These are phyloP conservation scores for Knoxdaviesia proteae DNA, from an alignment of 2,329 filamentous ascomycete genomes.

Conservation along the genomic window DNA sequence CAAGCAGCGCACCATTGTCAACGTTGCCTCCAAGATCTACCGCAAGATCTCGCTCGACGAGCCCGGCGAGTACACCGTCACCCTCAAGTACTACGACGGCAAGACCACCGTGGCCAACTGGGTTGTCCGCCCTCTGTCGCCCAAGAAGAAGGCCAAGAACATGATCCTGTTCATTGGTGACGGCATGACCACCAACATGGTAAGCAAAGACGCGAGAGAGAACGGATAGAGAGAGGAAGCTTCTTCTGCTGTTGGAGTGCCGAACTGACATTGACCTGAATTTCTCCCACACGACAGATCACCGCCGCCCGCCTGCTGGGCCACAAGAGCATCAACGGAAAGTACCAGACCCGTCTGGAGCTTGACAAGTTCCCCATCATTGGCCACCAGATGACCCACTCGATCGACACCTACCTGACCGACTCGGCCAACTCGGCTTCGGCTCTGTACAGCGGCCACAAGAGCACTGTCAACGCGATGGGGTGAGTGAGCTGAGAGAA, in stretches of 20 bases:
- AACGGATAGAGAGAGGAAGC: too few species aligned
- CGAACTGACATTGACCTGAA: background rate
- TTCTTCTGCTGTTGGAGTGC: background rate
- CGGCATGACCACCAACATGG: conserved; percentile 55
- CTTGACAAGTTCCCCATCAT: conserved; percentile 73
- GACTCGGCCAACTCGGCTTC: conserved; percentile 73
- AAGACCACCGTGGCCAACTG: conserved; percentile 54
- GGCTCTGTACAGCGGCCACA: conserved; percentile 65
- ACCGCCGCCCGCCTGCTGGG: conserved; percentile 62
- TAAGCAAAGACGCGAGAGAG: conserved; percentile 6
- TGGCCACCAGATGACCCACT: conserved; percentile 79
- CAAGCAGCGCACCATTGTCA: conserved; percentile 48
- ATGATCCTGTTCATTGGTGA: conserved; percentile 67
- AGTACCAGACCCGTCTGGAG: conserved; percentile 54
- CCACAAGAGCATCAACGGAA: conserved; percentile 68
- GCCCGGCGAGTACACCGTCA: conserved; percentile 61
- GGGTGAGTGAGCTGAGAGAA: conserved; percentile 20
- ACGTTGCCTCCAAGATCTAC: conserved; percentile 63
- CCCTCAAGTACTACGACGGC: conserved; percentile 53
- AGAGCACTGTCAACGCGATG: conserved; percentile 64
- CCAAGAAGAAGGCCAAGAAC: conserved; percentile 61
- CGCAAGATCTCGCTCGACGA: conserved; percentile 55
- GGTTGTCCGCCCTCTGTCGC: conserved; percentile 50
- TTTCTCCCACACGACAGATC: conserved; percentile 18
- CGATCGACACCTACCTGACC: conserved; percentile 67